Base-by-base conservation (phyloP, 2,329 filamentous ascomycete genomes). In the Alternaria angustiovoidea region DNA sequence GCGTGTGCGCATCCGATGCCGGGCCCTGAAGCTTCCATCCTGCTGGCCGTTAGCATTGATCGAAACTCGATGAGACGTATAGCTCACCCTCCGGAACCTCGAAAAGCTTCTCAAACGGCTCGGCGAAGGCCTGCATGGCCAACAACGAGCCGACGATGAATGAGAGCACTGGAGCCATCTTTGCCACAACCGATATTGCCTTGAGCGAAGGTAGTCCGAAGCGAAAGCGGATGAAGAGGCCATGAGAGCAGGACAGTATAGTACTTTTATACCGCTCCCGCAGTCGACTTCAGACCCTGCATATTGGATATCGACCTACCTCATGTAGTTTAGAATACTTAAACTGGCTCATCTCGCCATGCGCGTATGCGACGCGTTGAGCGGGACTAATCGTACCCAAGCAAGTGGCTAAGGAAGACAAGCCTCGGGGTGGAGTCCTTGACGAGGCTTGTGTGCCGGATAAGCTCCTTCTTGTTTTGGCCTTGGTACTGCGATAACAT, bases 61-160 rank as follows among this genome's bases (percentile, higher is more conserved):
- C 28, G 8, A 18, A 28, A 36, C 18, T 51, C 16, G 32, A 34
- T 22, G 3, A 20, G 30, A n/a, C 11, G 16, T 28, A 38, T 5
- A 28, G 49, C 62, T 42, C 42, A 69, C 70, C 70, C 61, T 70
- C 64, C 2, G 70, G 70, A 52, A 69, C 59, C 26, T 51, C 51
- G 28, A 66, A 63, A 1, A 73, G 64, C 65, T 70, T 71, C 56
- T 73, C 70, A 28, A 73, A 73, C 7, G 69, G 68, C 54, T 71
- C 63, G 22, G 70, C 70, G 48, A 73, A 62, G 34, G 59, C 63
- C 26, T 54, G 57, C 24, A 63, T 62, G 22, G 69, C 67, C 66
- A 73, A 56, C 53, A 73, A 53, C 26, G 69, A 71, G 61, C 66
- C 63, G 42, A 70, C 63, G 41, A 73, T 51, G 63, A 72, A 63